Evolutionary conservation across 2,329 filamentous ascomycete genomes (phyloP), one percentile per base, ranked within the genome.

Genomic region (Diaporthe ampelina): DNA sequence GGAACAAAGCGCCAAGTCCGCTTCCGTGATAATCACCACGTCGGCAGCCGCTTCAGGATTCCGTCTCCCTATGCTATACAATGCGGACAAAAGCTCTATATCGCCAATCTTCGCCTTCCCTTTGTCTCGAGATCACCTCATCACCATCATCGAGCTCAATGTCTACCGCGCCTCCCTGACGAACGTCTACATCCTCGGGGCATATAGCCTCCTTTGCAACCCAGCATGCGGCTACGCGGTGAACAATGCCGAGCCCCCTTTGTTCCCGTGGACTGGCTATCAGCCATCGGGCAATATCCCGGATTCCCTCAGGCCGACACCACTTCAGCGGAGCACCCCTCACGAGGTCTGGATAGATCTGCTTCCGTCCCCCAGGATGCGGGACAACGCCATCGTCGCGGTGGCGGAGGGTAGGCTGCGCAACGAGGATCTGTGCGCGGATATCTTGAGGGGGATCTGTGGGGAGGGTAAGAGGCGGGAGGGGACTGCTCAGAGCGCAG

Each of bases 101-200:
- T 8, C 1, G 4, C 54, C 52, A 48, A 48, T 15, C 32, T 61
- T 10, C 52, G 54, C 52, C 77, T 80, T 50, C 15, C 79, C 80
- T 5, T 75, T 81, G 1, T 78, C 74, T 40, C 29, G 76, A 24
- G 79, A 82, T 43, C 80, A 82, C 70, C 77, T 85, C 10, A 80
- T 84, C 19, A 78, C 80, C 1, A 74, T 84, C 11, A 77, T 84
- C 15, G 81, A 83, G 43, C 84, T 83, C 77, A 84, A 85, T 59
- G 80, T 84, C 29, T 78, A 83, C 37, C 81, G 83, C 48, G 83
- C 81, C 3, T 78, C 82, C 11, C 73, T 80, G 8, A 78, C 78
- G n/a, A 84, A 84, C 71, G 79, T 81, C 32, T 69, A 75, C 57
- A 79, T 81, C 17, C 77, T 84, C 5, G 77, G 78, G 11, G 76